These are phyloP conservation scores for Beta lomatogona DNA, from an alignment of 179 eudicot genomes.

Conservation along the genomic window DNA sequence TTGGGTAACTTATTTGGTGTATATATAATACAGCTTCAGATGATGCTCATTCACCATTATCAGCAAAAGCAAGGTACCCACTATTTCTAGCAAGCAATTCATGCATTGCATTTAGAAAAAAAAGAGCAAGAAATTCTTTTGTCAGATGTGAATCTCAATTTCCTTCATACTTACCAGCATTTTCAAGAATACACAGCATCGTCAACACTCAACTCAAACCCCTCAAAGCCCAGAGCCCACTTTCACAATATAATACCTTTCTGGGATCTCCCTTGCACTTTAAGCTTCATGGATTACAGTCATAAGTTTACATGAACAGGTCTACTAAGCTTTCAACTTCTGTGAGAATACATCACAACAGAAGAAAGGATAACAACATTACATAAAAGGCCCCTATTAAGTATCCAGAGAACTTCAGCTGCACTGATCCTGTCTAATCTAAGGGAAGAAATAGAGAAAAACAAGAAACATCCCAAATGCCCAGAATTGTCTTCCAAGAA, in stretches of 20 bases:
- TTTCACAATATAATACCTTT: neutral
- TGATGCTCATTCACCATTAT: neutral
- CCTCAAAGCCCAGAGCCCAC: neutral
- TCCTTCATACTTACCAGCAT: neutral
- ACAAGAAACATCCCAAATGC: neutral
- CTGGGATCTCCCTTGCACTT: slow-evolving; percentile 1
- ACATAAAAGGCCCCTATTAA: neutral
- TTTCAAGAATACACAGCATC: neutral
- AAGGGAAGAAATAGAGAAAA: neutral
- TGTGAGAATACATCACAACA: neutral
- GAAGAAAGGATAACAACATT: neutral
- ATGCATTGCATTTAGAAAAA: neutral
- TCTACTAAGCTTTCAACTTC: neutral
- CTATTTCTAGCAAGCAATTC: neutral
- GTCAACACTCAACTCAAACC: neutral
- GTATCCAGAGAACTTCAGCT: neutral
- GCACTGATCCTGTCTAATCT: neutral
- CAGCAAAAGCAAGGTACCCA: neutral
- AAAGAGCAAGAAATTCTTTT: neutral
- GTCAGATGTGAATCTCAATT: neutral
- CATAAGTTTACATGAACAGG: neutral
- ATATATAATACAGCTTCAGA: neutral
- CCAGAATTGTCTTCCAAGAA: neutral
- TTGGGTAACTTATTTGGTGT: neutral
- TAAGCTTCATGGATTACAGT: neutral